Evolutionary conservation across 2,329 filamentous ascomycete species (phyloP).

Genomic region (Gnomoniopsis smithogilvyi): DNA sequence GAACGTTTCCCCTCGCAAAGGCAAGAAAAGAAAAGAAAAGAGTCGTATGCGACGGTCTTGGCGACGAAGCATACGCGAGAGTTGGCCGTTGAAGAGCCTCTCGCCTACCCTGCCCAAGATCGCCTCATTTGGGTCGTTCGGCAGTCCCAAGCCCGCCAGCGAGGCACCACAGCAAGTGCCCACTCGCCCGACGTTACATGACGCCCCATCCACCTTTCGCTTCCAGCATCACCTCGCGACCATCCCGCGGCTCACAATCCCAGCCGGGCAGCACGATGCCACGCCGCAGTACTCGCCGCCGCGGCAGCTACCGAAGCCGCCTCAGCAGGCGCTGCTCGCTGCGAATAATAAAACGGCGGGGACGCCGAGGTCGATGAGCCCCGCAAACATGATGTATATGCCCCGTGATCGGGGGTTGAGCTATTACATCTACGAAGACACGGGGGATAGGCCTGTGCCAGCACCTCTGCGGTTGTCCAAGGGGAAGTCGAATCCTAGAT

Average conservation of each 20-base stretch:
- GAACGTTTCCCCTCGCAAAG: conserved; percentile 23
- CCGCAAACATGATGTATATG: neutral
- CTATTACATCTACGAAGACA: conserved; percentile 14
- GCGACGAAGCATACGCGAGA: conserved; percentile 21
- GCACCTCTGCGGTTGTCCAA: conserved; percentile 2
- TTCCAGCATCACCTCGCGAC: conserved; percentile 14
- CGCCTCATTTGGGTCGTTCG: neutral
- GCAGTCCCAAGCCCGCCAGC: neutral
- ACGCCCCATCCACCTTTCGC: neutral
- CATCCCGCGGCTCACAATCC: neutral
- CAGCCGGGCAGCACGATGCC: conserved; percentile 10
- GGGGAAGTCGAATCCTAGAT: conserved; percentile 21
- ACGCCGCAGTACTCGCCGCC: conserved; percentile 9
- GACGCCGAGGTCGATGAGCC: neutral
- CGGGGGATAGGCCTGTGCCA: conserved; percentile 8
- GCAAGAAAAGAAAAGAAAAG: conserved; percentile 20
- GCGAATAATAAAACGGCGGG: conserved; percentile 3
- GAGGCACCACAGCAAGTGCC: neutral
- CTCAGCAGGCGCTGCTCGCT: conserved; percentile 13
- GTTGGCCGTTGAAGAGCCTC: conserved; percentile 26
- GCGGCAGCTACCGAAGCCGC: conserved; percentile 17
- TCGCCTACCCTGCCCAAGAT: conserved; percentile 35
- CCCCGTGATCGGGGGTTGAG: conserved; percentile 9
- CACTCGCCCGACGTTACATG: neutral
- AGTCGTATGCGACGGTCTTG: conserved; percentile 6